Conservation (phyloP, 495 filamentous ascomycete species). For the Hamigera avellanea region DNA sequence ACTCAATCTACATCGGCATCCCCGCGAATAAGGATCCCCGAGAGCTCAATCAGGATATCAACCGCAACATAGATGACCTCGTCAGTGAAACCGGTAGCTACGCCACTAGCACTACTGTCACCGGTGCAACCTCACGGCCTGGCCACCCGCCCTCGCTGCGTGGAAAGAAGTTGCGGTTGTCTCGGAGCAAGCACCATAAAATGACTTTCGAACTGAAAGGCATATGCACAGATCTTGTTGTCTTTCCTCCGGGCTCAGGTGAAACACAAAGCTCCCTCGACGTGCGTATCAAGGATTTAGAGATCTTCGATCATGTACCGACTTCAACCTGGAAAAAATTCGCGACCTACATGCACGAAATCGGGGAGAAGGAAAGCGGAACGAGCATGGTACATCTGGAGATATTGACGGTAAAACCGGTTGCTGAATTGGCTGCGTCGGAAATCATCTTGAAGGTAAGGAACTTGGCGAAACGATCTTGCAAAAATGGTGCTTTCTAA, state of each 20-base stretch:
- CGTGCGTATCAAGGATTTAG: slow-evolving; percentile 67
- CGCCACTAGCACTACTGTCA: slow-evolving; percentile 55
- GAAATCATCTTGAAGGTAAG: slow-evolving; percentile 81
- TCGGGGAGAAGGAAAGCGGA: slow-evolving; percentile 69
- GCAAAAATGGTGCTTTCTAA: no score
- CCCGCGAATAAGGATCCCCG: slow-evolving; percentile 72
- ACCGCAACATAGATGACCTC: slow-evolving; percentile 74
- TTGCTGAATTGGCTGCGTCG: slow-evolving; percentile 71
- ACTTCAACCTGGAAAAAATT: slow-evolving; percentile 99
- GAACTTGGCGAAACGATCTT: no score
- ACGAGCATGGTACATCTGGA: slow-evolving; percentile 85
- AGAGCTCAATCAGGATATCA: slow-evolving; percentile 73
- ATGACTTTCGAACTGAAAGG: slow-evolving; percentile 90
- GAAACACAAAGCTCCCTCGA: slow-evolving; percentile 84
- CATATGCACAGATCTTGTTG: slow-evolving; percentile 70
- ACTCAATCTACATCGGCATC: slow-evolving; percentile 96
- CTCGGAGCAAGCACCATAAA: slow-evolving; percentile 83
- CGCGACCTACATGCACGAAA: slow-evolving; percentile 82
- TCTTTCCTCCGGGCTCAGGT: slow-evolving; percentile 63
- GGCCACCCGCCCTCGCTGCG: slow-evolving; percentile 33
- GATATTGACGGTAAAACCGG: slow-evolving; percentile 74
- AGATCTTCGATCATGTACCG: slow-evolving; percentile 88
- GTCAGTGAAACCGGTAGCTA: slow-evolving; percentile 82
- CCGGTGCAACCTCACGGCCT: slow-evolving; percentile 44
- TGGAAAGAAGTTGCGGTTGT: slow-evolving; percentile 55